Evolutionary conservation across 352 stramenopile genomes (phyloP).

Genomic region (Phytophthora meadii): DNA sequence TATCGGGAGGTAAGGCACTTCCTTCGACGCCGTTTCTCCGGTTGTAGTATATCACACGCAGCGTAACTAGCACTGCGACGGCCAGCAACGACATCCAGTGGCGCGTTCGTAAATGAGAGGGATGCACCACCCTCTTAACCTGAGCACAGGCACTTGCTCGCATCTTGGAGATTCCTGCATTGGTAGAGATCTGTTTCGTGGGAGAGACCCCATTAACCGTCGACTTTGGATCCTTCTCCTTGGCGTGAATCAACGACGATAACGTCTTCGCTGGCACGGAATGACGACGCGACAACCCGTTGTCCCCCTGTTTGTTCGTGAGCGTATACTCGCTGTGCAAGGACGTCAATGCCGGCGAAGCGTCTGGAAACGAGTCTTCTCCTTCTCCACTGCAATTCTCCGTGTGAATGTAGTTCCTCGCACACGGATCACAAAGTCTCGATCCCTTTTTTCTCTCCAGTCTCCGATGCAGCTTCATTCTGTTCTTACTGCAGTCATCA

Average conservation of each 20-base stretch:
- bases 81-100: constrained; percentile 57
- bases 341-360: constrained; percentile 34
- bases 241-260: constrained; percentile 14
- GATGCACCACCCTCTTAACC: constrained; percentile 14
- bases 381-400: constrained; percentile 32
- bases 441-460: constrained; percentile 78
- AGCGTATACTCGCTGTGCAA: constrained; percentile 22
- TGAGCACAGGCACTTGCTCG: constrained; percentile 3
- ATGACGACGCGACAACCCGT: constrained; percentile 28
- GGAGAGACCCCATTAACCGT: not conserved
- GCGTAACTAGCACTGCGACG: constrained; percentile 38
- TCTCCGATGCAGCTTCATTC: constrained; percentile 72
- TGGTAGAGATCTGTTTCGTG: constrained; percentile 1
- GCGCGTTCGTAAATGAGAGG: constrained; percentile 56
- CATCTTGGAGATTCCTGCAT: constrained; percentile 17
- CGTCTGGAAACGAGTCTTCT: constrained; percentile 35
- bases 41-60: constrained; percentile 51
- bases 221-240: constrained; percentile 11
- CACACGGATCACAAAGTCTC: constrained; percentile 75
- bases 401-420: constrained; percentile 59
- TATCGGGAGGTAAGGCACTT: constrained; percentile 12
- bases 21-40: constrained; percentile 31
- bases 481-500: constrained; percentile 86
- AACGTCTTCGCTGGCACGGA: constrained; percentile 37
- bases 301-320: constrained; percentile 12